These are phyloP conservation scores for Rosa multiflora DNA, from an alignment of 306 rosid species.

Conservation along the genomic window DNA sequence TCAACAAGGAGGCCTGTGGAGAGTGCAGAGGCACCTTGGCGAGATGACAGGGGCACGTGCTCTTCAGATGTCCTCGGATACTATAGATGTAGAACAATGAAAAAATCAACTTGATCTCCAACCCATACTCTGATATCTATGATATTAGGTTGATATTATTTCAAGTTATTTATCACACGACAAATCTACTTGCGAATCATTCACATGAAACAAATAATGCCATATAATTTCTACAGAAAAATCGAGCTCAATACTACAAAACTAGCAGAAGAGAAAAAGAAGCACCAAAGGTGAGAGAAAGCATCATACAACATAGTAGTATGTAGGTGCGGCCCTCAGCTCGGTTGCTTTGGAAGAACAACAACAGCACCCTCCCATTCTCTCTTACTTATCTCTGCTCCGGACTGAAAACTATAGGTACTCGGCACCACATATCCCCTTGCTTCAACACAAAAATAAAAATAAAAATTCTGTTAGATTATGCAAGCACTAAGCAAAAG, in stretches of 20 bases:
- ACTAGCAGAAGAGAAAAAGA: conserved; percentile 10
- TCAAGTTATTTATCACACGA: background rate
- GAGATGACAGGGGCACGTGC: conserved; percentile 78
- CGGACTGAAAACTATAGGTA: conserved; percentile 30
- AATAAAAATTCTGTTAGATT: conserved; percentile 22
- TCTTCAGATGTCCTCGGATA: conserved; percentile 77
- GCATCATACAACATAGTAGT: conserved; percentile 55
- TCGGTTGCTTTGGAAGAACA: conserved; percentile 61
- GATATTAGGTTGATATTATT: background rate
- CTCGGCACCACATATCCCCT: conserved; percentile 44
- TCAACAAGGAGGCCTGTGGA: conserved; percentile 75
- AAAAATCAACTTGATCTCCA: background rate
- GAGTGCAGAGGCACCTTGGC: conserved; percentile 48
- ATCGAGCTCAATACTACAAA: background rate
- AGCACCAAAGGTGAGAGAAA: conserved; percentile 15
- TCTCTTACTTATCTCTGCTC: conserved; percentile 37
- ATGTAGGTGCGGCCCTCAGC: conserved; percentile 45
- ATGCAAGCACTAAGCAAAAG: background rate
- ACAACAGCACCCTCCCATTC: conserved; percentile 95
- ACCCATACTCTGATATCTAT: background rate
- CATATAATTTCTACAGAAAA: background rate
- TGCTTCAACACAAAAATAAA: conserved; percentile 25
- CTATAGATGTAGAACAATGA: conserved; percentile 38
- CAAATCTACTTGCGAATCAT: background rate
- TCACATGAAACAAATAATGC: background rate